A percentile compares a stretch with the other conserved stretches of the same genome.
Evolutionary conservation across 139 green algal genomes (phyloP).

Genomic region (Pleodorina starrii): DNA sequence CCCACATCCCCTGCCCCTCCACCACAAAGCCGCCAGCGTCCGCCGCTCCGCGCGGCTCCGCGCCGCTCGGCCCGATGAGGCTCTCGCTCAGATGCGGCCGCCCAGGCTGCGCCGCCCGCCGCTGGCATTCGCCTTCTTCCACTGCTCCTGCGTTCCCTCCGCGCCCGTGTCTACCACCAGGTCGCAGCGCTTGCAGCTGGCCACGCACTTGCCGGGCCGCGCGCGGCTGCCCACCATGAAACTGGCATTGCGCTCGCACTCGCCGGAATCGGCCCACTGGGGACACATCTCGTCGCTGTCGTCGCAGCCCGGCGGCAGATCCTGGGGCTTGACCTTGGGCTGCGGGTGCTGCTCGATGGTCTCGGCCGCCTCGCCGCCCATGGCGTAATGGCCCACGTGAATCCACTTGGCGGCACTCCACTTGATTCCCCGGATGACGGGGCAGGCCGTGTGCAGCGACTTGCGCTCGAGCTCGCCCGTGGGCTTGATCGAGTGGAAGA

Average conservation of each 20-base stretch:
- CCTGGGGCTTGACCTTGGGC: slow-evolving; percentile 16
- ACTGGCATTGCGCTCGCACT: slow-evolving; percentile 55
- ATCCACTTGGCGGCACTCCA: slow-evolving; percentile 75
- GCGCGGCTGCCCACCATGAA: slow-evolving; percentile 64
- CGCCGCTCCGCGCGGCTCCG: too few relatives aligned
- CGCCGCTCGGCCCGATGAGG: too few relatives aligned
- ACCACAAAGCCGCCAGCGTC: too few relatives aligned
- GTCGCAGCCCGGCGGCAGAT: slow-evolving; percentile 38
- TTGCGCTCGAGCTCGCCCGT: slow-evolving; percentile 63
- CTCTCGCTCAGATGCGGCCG: not conserved
- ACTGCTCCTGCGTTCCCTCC: slow-evolving; percentile 41
- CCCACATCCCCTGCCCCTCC: too few relatives aligned
- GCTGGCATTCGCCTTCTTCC: slow-evolving; percentile 6
- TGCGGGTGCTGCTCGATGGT: slow-evolving; percentile 55
- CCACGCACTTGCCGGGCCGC: slow-evolving; percentile 54
- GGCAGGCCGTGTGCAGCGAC: slow-evolving; percentile 76
- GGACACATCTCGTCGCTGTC: slow-evolving; percentile 48
- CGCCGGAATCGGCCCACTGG: slow-evolving; percentile 48
- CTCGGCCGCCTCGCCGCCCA: slow-evolving; percentile 32
- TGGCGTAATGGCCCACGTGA: slow-evolving; percentile 63
- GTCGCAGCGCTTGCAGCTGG: slow-evolving; percentile 59
- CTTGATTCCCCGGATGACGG: slow-evolving; percentile 77
- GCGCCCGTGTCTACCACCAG: slow-evolving; percentile 50
- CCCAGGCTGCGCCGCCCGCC: slow-evolving; percentile 38
- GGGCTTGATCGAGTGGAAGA: slow-evolving; percentile 76